phyloP scores from a whole-genome alignment of 208 protist species.

The Jaenimonas drosophilae region DNA sequence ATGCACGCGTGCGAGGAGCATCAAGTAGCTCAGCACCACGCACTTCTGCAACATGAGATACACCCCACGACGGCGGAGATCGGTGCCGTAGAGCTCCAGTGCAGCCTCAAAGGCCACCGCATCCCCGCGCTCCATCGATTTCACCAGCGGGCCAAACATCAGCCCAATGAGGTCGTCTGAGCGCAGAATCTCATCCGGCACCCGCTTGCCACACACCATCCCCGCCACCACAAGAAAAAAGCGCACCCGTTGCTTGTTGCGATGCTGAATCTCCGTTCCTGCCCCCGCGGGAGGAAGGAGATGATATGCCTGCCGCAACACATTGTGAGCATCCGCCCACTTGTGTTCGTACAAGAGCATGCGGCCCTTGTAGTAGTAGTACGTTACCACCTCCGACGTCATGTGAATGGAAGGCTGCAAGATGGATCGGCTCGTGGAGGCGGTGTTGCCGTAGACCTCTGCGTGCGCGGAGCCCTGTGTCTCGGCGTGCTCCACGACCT shows the following conservation, averaged over 20 bases:
- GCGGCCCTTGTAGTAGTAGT: slow-evolving; percentile 69
- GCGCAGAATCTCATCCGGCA: slow-evolving; percentile 35
- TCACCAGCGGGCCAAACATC: slow-evolving; percentile 37
- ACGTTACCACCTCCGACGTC: slow-evolving; percentile 69
- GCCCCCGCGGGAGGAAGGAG: slow-evolving; percentile 44
- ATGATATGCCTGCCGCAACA: slow-evolving; percentile 44
- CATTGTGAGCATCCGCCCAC: slow-evolving; percentile 31
- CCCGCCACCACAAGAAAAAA: slow-evolving; percentile 70
- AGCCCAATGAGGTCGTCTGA: slow-evolving; percentile 26
- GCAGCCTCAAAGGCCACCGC: slow-evolving; percentile 26
- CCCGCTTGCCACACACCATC: slow-evolving; percentile 26
- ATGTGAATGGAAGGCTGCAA: slow-evolving; percentile 70
- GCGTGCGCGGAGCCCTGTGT: no score
- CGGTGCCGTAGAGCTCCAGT: slow-evolving; percentile 27
- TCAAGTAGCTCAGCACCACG: slow-evolving; percentile 47
- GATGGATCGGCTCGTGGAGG: slow-evolving; percentile 42
- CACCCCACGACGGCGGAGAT: slow-evolving; percentile 55
- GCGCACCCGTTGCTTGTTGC: slow-evolving; percentile 71
- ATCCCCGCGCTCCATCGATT: slow-evolving; percentile 42
- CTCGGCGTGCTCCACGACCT: slow-evolving; percentile 54
- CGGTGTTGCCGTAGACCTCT: slow-evolving; percentile 14
- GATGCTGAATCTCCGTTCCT: slow-evolving; percentile 39
- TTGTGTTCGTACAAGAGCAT: slow-evolving; percentile 61
- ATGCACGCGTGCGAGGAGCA: slow-evolving; percentile 50
- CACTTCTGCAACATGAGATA: slow-evolving; percentile 52